phyloP scores from a whole-genome alignment of 768 basidiomycete genomes.

The Albatrellus ellisii region DNA sequence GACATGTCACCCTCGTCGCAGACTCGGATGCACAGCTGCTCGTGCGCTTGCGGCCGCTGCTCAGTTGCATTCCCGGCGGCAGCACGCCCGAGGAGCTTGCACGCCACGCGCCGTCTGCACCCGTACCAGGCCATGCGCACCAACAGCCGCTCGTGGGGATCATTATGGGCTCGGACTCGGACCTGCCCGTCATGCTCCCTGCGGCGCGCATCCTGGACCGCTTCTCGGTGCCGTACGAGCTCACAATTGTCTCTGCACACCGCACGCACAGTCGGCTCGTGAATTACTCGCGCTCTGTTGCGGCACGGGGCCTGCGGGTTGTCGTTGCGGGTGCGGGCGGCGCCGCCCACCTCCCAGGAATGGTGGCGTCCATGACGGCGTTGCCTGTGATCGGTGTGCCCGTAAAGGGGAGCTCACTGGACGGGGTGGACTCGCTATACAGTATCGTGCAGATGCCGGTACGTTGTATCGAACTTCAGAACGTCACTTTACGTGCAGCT shows the following conservation, averaged over 20 bases:
- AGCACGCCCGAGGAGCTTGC: slow-evolving; percentile 32
- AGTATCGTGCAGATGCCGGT: slow-evolving; percentile 99
- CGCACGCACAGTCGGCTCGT: slow-evolving; percentile 83
- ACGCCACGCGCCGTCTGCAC: slow-evolving; percentile 35
- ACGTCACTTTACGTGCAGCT: slow-evolving; percentile 1
- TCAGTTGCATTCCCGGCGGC: slow-evolving; percentile 46
- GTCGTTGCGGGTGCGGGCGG: slow-evolving; percentile 98
- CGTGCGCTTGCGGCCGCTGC: slow-evolving; percentile 56
- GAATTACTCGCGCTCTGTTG: slow-evolving; percentile 68
- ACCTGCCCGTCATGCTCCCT: slow-evolving; percentile 86
- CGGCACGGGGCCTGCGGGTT: slow-evolving; percentile 47
- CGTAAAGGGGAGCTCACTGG: slow-evolving; percentile 85
- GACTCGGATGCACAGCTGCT: slow-evolving; percentile 66
- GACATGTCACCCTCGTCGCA: slow-evolving; percentile 86
- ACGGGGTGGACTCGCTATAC: slow-evolving; percentile 94
- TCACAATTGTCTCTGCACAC: slow-evolving; percentile 94
- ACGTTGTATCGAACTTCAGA: slow-evolving; percentile 20
- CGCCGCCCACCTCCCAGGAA: slow-evolving; percentile 94
- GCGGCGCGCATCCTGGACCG: slow-evolving; percentile 72
- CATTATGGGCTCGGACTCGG: slow-evolving; percentile 99
- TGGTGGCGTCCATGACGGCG: slow-evolving; percentile 92
- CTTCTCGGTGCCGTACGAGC: slow-evolving; percentile 82
- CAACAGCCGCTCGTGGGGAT: slow-evolving; percentile 73
- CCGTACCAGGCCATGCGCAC: slow-evolving; percentile 41
- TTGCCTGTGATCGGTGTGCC: slow-evolving; percentile 94